These are phyloP conservation scores for Zasmidium angulare DNA, from an alignment of 2,329 filamentous ascomycete genomes.

Conservation along the genomic window DNA sequence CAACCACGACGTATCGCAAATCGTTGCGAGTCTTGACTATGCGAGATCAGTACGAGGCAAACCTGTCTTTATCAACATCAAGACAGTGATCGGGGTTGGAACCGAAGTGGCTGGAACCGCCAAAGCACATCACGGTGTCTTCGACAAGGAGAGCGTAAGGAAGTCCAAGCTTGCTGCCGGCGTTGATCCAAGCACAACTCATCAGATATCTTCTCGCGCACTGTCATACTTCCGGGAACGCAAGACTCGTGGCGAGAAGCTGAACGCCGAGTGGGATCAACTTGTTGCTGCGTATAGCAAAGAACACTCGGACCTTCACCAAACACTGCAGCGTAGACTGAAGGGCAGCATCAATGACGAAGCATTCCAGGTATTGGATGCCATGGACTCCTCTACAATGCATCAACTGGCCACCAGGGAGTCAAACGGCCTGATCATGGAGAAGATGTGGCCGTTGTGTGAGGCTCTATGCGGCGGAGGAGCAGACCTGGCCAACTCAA, in stretches of 20 bases:
- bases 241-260: not conserved
- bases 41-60: constrained; percentile 48
- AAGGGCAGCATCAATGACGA: not conserved
- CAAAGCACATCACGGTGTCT: not conserved
- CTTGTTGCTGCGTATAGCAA: not conserved
- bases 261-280: not conserved
- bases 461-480: not conserved
- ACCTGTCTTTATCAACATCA: constrained; percentile 57
- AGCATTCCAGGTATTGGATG: not conserved
- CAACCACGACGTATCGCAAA: constrained; percentile 50
- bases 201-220: not conserved
- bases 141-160: not conserved
- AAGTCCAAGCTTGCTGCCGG: not conserved
- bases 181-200: not conserved
- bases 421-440: not conserved
- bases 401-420: not conserved
- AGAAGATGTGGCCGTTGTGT: not conserved
- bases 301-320: not conserved
- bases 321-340: not conserved
- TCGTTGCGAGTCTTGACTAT: constrained; percentile 49
- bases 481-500: constrained; percentile 1
- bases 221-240: not conserved
- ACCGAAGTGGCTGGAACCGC: not conserved
- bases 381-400: not conserved
- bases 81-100: not conserved